Evolutionary conservation across 208 protist genomes (phyloP).

Genomic region (Trypanosoma rangeli): DNA sequence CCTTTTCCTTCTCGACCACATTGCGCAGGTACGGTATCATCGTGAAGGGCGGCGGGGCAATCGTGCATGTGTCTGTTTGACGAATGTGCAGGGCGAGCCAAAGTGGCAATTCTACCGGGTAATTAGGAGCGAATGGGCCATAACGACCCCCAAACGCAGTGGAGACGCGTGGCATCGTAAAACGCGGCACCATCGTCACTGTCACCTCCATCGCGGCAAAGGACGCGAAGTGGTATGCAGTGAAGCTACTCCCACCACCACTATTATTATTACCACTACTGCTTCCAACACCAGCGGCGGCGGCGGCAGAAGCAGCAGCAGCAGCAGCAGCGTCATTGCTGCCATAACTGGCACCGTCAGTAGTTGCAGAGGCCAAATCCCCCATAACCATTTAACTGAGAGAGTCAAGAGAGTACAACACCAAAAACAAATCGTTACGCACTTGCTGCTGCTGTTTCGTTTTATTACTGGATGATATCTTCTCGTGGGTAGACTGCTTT

Average conservation of each 20-base stretch:
- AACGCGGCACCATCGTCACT: constrained; percentile 79
- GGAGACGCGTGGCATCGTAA: constrained; percentile 65
- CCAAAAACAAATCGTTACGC: no score
- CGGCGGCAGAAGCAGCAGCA: background rate
- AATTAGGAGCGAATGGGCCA: constrained; percentile 81
- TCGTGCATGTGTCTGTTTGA: constrained; percentile 78
- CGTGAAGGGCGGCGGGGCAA: constrained; percentile 63
- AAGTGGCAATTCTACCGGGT: constrained; percentile 75
- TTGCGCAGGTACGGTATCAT: constrained; percentile 48
- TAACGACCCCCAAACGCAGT: constrained; percentile 63
- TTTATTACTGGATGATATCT: no score
- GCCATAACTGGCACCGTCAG: background rate
- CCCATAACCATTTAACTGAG: background rate
- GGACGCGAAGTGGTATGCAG: constrained; percentile 74
- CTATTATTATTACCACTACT: background rate
- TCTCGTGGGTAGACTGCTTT: no score
- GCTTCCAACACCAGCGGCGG: background rate
- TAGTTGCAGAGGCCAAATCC: background rate
- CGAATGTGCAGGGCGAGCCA: constrained; percentile 86
- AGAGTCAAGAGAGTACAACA: background rate
- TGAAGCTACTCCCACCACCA: constrained; percentile 42
- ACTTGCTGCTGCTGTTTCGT: no score
- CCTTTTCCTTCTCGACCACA: constrained; percentile 61
- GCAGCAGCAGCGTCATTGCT: background rate
- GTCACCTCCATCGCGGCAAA: constrained; percentile 75